These are phyloP conservation scores for Kwoniella shivajii DNA, from an alignment of 1,284 basidiomycete species.

Conservation along the genomic window DNA sequence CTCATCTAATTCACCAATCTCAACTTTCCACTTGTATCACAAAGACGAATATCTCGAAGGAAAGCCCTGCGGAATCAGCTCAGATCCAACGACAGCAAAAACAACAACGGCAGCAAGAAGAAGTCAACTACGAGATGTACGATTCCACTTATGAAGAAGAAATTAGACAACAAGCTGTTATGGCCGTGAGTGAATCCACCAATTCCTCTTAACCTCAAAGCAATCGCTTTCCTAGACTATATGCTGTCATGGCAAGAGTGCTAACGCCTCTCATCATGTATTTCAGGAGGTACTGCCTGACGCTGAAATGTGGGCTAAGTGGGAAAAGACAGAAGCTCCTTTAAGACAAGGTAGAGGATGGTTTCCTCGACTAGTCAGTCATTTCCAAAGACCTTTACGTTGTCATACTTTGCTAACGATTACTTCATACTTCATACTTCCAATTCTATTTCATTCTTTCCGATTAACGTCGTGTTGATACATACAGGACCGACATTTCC, in stretches of 20 bases:
- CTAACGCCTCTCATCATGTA: neutral
- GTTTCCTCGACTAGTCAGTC: slow-evolving; percentile 42
- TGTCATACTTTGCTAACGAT: neutral
- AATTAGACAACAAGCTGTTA: slow-evolving; percentile 41
- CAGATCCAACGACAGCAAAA: neutral
- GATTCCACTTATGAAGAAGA: slow-evolving; percentile 44
- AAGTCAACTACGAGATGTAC: slow-evolving; percentile 26
- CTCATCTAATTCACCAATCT: slow-evolving; percentile 1
- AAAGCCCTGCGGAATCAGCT: neutral
- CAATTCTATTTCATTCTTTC: neutral
- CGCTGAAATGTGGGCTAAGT: slow-evolving; percentile 46
- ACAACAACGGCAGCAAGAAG: neutral
- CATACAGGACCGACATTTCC: slow-evolving; percentile 45
- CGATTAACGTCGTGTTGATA: too few relatives aligned
- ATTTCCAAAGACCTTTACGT: neutral
- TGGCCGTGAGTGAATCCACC: slow-evolving; percentile 41
- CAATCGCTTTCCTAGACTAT: too few relatives aligned
- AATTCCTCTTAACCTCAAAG: too few relatives aligned
- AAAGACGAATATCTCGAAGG: too few relatives aligned
- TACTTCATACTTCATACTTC: neutral
- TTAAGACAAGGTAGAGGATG: slow-evolving; percentile 47
- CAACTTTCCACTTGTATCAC: too few relatives aligned
- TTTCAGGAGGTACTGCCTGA: slow-evolving; percentile 45
- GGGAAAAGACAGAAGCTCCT: slow-evolving; percentile 47
- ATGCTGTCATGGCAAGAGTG: too few relatives aligned